Conservation (phyloP, 345 rosid species). For the Syzygium aromaticum region DNA sequence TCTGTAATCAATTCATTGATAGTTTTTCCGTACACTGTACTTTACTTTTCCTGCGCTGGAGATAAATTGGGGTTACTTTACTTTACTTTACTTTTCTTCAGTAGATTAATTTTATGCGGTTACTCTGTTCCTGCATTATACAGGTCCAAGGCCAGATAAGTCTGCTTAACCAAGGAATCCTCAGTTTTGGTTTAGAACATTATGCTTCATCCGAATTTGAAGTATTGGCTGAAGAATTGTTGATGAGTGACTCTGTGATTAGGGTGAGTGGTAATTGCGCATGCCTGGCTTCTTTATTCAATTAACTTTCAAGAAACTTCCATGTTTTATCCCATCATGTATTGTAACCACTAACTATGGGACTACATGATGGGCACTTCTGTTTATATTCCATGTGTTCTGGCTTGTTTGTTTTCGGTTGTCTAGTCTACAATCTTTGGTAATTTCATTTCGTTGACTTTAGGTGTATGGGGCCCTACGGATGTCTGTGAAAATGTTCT, state of each 20-base stretch:
- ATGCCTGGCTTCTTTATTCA: neutral
- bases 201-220: constrained; percentile 94
- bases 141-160: constrained; percentile 98
- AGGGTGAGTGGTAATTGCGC: constrained; percentile 36
- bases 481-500: constrained; percentile 91
- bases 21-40: neutral
- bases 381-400: neutral
- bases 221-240: constrained; percentile 86
- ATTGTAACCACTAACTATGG: neutral
- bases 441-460: neutral
- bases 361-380: neutral
- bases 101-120: neutral
- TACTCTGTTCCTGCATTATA: neutral
- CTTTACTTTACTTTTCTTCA: neutral
- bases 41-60: neutral
- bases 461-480: constrained; percentile 97
- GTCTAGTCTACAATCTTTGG: neutral
- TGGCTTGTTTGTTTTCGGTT: neutral
- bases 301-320: neutral
- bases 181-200: constrained; percentile 92
- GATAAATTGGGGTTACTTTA: neutral
- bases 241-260: constrained; percentile 92
- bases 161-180: constrained; percentile 53
- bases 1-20: neutral
- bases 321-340: neutral